Conservation (phyloP, 768 basidiomycete genomes). For the Naganishia randhawae region DNA sequence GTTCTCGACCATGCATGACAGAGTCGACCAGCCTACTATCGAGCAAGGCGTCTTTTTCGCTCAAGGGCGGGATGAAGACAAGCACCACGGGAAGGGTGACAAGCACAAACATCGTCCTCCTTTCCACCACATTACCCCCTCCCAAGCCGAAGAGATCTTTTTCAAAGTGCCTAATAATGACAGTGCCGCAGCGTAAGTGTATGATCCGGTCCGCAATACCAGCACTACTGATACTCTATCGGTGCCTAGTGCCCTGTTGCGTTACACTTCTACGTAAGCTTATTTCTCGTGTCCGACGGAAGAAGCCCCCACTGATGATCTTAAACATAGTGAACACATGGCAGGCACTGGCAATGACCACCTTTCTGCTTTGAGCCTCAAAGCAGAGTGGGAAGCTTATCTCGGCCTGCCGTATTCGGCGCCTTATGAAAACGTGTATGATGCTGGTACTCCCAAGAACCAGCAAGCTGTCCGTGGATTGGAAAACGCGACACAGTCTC, state of each 20-base stretch:
- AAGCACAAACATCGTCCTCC: constrained; percentile 14
- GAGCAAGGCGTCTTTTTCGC: constrained; percentile 3
- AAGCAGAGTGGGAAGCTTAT: constrained; percentile 44
- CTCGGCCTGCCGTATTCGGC: constrained; percentile 42
- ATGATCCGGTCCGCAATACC: background rate
- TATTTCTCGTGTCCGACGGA: background rate
- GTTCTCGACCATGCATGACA: background rate
- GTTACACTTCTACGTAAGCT: constrained; percentile 40
- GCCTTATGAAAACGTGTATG: constrained; percentile 41
- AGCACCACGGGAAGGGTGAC: constrained; percentile 5
- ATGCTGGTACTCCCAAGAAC: constrained; percentile 41
- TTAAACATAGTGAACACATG: constrained; percentile 38
- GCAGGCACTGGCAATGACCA: constrained; percentile 48
- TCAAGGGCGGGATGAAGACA: background rate
- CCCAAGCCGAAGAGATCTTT: constrained; percentile 46
- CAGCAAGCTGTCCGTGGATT: constrained; percentile 32
- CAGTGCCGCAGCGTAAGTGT: constrained; percentile 43
- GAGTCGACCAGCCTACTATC: background rate
- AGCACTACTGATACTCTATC: background rate
- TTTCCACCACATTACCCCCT: constrained; percentile 21
- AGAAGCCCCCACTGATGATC: background rate
- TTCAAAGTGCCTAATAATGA: constrained; percentile 44
- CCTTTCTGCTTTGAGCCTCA: constrained; percentile 44
- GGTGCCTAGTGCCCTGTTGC: constrained; percentile 38
- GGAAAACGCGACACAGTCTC: constrained; percentile 14